A percentile compares a stretch with the other conserved stretches of the same genome.
Evolutionary conservation across 768 basidiomycete genomes (phyloP).

Genomic region (Collybia sp.): DNA sequence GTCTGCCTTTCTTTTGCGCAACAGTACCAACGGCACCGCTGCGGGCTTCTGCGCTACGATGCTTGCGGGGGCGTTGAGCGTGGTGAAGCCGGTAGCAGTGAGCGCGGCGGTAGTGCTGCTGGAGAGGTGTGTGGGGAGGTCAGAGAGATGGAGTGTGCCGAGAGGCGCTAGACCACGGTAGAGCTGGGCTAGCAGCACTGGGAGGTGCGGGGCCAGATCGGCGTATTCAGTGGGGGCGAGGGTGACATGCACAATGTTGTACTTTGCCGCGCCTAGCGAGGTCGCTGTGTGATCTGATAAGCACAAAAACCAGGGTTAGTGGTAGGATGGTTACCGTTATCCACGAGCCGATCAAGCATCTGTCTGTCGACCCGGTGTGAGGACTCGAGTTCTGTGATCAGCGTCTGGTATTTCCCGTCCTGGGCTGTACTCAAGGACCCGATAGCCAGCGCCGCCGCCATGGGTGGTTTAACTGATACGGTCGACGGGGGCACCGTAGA

Average conservation of each 20-base stretch:
- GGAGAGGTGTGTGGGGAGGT: slow-evolving; percentile 41
- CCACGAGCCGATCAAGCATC: slow-evolving; percentile 78
- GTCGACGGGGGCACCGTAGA: slow-evolving; percentile 10
- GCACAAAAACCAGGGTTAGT: background rate
- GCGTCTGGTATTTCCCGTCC: slow-evolving; percentile 73
- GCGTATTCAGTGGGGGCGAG: slow-evolving; percentile 63
- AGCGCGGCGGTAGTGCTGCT: slow-evolving; percentile 31
- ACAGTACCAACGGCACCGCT: slow-evolving; percentile 38
- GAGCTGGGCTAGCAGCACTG: slow-evolving; percentile 56
- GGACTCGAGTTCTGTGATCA: slow-evolving; percentile 56
- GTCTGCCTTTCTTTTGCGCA: slow-evolving; percentile 49
- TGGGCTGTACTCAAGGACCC: slow-evolving; percentile 76
- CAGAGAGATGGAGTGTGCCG: slow-evolving; percentile 61
- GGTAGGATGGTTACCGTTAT: slow-evolving; percentile 53
- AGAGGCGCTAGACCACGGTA: slow-evolving; percentile 55
- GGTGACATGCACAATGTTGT: slow-evolving; percentile 64
- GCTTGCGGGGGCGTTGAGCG: slow-evolving; percentile 42
- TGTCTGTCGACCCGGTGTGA: slow-evolving; percentile 65
- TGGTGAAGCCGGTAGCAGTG: slow-evolving; percentile 58
- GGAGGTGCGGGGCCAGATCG: slow-evolving; percentile 44
- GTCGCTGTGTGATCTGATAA: slow-evolving; percentile 43
- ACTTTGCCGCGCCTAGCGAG: slow-evolving; percentile 45
- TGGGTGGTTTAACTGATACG: background rate
- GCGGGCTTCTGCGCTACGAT: slow-evolving; percentile 70
- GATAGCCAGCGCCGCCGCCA: slow-evolving; percentile 54